phyloP scores from a whole-genome alignment of 768 basidiomycete genomes.

The Ramaria rubella region DNA sequence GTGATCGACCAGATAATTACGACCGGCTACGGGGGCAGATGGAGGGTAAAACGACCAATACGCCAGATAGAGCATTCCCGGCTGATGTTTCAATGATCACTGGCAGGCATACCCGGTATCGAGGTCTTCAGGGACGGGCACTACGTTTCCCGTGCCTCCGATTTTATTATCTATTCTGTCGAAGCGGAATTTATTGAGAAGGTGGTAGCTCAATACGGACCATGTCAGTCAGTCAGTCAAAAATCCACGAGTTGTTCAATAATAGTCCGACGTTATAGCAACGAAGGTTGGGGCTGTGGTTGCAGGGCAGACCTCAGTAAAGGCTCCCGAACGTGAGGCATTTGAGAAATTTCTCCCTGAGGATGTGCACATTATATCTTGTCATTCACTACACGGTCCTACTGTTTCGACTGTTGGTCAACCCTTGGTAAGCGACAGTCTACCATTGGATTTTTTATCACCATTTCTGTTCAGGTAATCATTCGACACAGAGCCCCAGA shows the following conservation, averaged over 20 bases:
- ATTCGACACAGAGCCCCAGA: conserved; percentile 80
- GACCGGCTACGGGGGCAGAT: conserved; percentile 56
- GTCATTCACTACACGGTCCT: conserved; percentile 94
- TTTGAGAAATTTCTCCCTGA: conserved; percentile 83
- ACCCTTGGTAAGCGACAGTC: conserved; percentile 58
- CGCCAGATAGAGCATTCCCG: neutral
- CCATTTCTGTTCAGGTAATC: conserved; percentile 52
- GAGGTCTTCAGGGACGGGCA: conserved; percentile 75
- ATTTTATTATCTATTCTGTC: conserved; percentile 93
- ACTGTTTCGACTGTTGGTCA: conserved; percentile 83
- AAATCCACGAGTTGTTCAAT: neutral
- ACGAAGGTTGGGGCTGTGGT: conserved; percentile 91
- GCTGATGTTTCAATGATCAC: neutral
- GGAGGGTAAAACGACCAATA: conserved; percentile 37
- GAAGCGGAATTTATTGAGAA: conserved; percentile 81
- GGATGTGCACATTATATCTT: conserved; percentile 85
- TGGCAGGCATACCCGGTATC: conserved; percentile 57
- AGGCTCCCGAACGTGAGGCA: conserved; percentile 84
- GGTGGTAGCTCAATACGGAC: conserved; percentile 85
- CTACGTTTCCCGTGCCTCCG: conserved; percentile 78
- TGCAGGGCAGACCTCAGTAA: conserved; percentile 94
- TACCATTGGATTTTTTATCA: neutral
- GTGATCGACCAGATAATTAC: conserved; percentile 72
- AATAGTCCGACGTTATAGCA: conserved; percentile 38
- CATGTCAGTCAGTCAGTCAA: conserved; percentile 52